phyloP scores from a whole-genome alignment of 129 eudicot species.

The Tanacetum coccineum region DNA sequence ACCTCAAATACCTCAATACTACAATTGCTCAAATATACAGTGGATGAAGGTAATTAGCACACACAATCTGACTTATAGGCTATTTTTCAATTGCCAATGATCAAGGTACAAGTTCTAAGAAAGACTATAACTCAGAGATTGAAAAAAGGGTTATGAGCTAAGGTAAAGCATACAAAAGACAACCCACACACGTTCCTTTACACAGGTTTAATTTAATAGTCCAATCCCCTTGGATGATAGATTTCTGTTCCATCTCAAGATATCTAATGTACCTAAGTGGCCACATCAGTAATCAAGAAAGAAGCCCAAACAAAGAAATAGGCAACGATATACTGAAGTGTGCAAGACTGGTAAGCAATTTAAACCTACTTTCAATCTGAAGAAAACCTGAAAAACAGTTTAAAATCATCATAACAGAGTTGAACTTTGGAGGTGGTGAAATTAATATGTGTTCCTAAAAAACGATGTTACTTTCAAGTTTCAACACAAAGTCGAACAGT shows the following conservation, averaged over 20 bases:
- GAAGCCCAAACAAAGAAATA: not conserved
- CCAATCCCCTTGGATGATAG: not conserved
- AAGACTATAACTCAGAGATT: not conserved
- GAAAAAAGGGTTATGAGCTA: not conserved
- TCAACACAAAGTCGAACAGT: no score
- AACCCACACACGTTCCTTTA: not conserved
- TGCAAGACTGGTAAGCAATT: not conserved
- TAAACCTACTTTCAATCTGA: not conserved
- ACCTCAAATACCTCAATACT: not conserved
- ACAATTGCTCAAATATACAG: not conserved
- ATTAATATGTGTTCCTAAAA: not conserved
- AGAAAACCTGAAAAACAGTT: not conserved
- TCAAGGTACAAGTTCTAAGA: not conserved
- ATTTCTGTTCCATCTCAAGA: not conserved
- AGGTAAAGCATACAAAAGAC: not conserved
- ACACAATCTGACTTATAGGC: not conserved
- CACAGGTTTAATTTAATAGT: not conserved
- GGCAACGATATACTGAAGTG: not conserved
- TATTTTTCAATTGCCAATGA: no score
- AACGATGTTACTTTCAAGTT: not conserved
- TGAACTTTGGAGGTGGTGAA: not conserved
- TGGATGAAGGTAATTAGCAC: not conserved
- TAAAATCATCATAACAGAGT: not conserved
- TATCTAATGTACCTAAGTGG: not conserved
- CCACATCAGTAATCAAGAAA: not conserved